Evolutionary conservation across 352 stramenopile species (phyloP), one percentile per base, ranked within the genome.

Genomic region (Pythium phragmitis): DNA sequence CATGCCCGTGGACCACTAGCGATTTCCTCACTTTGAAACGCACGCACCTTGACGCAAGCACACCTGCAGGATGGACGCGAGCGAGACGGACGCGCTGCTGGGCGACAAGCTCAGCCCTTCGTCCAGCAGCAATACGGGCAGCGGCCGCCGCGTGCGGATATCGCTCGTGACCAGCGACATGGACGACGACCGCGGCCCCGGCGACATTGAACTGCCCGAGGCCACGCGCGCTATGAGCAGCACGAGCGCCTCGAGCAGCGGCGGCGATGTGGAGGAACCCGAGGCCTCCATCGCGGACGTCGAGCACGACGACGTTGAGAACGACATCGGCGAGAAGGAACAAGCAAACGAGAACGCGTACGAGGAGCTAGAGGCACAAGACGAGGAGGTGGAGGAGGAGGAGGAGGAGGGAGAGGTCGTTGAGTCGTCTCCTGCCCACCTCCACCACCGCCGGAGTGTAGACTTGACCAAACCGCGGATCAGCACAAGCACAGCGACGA

Each of bases 71-170:
- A 81, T 85, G 72, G 72, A 81, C 42, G 37, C 73, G 3, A 75
- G 59, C 34, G 75, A 85, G 68, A 82, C 74, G 45, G 70, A 84
- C 58, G 72, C 79, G 45, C 66, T 85, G 63, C 65, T 85, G 53
- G 60, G 66, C 66, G 57, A 57, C 39, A 48, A 61, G 51, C 65
- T 39, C 65, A 72, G 58, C 58, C 46, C 43, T 23, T 36, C 21
- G 19, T 62, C 52, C 57, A 48, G 16, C 52, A 64, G 39, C 50
- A 21, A 30, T 41, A 41, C 39, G 37, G 34, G 34, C 34, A 56
- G 33, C 30, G 36, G 30, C 4, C 58, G 65, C 19, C 65, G 65
- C 58, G 65, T 71, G 45, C 57, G 58, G 16, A 34, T 71, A 26
- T 63, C 65, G 30, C 63, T 71, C 13, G 56, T 60, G 16, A 41